phyloP scores from a whole-genome alignment of 1,139 yeast species.

The Blastobotrys aristatus region DNA sequence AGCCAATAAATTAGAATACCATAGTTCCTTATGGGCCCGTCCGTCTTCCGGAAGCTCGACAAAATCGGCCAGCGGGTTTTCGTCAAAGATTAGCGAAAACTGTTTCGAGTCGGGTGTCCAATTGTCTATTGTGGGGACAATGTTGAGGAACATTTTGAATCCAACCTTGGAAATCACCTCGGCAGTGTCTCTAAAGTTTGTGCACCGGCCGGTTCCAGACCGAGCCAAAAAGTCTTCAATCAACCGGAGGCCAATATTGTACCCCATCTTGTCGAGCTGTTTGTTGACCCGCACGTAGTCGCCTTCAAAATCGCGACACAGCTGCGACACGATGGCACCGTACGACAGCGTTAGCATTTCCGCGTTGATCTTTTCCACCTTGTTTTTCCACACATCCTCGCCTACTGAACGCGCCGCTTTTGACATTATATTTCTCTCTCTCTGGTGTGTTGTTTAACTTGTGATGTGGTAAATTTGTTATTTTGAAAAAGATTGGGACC shows the following conservation, averaged over 20 bases:
- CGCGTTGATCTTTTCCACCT: conserved; percentile 83
- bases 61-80: conserved; percentile 90
- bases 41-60: conserved; percentile 85
- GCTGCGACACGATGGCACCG: conserved; percentile 91
- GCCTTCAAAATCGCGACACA: conserved; percentile 74
- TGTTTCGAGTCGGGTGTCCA: conserved; percentile 76
- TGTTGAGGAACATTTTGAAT: conserved; percentile 81
- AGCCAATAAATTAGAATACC: conserved; percentile 88
- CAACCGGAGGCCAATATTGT: conserved; percentile 83
- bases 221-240: conserved; percentile 92
- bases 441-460: not conserved
- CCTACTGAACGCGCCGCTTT: conserved; percentile 55
- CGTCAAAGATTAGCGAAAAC: conserved; percentile 68
- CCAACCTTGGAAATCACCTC: conserved; percentile 84
- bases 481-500: too few species aligned
- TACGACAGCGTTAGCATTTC: conserved; percentile 90
- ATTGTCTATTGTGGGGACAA: conserved; percentile 67
- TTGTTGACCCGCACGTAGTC: conserved; percentile 75
- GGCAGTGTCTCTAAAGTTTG: conserved; percentile 76
- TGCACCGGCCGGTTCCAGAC: conserved; percentile 79
- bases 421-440: conserved; percentile 38
- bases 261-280: conserved; percentile 90
- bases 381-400: conserved; percentile 90
- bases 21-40: conserved; percentile 63
- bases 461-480: not conserved